Evolutionary conservation across 345 rosid genomes (phyloP), one percentile per base, ranked within the genome.

Genomic region (Dipteronia dyeriana): DNA sequence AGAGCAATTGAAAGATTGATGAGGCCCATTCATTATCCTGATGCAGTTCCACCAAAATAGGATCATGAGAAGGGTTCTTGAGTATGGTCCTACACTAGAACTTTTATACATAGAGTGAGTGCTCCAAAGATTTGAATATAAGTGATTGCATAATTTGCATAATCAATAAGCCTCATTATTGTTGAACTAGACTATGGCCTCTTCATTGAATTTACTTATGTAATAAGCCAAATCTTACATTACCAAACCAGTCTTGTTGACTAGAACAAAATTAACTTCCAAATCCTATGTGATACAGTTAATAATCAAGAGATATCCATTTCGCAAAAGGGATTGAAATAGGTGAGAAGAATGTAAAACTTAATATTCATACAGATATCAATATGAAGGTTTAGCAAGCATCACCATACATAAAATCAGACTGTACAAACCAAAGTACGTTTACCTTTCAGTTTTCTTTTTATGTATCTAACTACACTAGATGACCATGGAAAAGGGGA

Each of bases 291-390:
- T 12, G 19, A 7, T 20, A 57, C 6, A 25, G 5, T 20, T 20
- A 68, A 34, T 25, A 17, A 7, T 29, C 20, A 64, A 64, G 41
- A 14, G 9, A 64, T 29, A 10, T 26, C 19, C 16, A 64, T 2
- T 41, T 64, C 34, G 8, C 67, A 29, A 38, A 13, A 29, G 9
- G 39, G 66, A 62, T 26, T 2, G 5, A 62, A 7, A 62, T 9
- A 62, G 39, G 39, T 62, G 34, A 62, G 17, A 62, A 62, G 66
- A 45, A 65, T n/a, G 9, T n/a, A 69, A 22, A 68, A 68, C n/a
- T 22, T 12, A 45, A 47, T 17, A 65, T 4, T 51, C 4, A 53
- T 53, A 16, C 60, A 39, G n/a, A 23, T 16, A 49, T 68, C 34
- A 53, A 31, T 56, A 22, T 43, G 12, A 39, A 41, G 45, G 26